Evolutionary conservation across 441 rosid species (phyloP).

Genomic region (Brassica balearica): DNA sequence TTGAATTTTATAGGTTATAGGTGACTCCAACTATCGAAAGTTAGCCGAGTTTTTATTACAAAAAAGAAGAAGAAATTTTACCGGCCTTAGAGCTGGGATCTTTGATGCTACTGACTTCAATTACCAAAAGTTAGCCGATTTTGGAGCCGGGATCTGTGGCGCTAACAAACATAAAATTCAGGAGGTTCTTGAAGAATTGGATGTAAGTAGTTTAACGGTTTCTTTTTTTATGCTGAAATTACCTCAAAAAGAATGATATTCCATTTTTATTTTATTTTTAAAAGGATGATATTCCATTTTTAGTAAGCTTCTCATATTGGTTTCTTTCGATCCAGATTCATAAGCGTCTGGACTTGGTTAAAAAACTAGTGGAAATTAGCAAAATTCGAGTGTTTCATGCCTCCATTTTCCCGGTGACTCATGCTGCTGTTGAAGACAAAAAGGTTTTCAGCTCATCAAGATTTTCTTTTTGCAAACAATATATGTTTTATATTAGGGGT

Average conservation of each 20-base stretch:
- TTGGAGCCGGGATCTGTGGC: conserved; percentile 95
- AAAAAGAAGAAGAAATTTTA: not conserved
- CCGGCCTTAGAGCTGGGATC: not conserved
- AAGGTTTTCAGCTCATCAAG: too few species aligned
- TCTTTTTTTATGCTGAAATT: too few species aligned
- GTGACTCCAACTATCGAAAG: not conserved
- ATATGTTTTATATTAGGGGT: too few species aligned
- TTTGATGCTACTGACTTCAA: conserved; percentile 33
- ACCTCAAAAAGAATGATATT: too few species aligned
- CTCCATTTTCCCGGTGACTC: too few species aligned
- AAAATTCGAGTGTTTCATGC: conserved; percentile 20
- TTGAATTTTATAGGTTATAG: not conserved
- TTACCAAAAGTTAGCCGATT: conserved; percentile 80
- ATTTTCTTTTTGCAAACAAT: too few species aligned
- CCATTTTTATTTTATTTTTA: too few species aligned
- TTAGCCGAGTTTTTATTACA: not conserved
- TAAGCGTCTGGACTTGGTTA: conserved; percentile 76
- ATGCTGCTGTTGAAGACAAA: too few species aligned
- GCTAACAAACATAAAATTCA: conserved; percentile 45
- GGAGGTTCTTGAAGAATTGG: conserved; percentile 53
- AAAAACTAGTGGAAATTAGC: conserved; percentile 89
- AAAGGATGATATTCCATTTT: not conserved
- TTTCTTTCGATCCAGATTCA: conserved; percentile 58
- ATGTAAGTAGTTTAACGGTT: conserved; percentile 48
- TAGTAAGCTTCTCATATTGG: conserved; percentile 18